Conservation (phyloP, 108 stramenopile genomes). For the Skeletonema menzelii region DNA sequence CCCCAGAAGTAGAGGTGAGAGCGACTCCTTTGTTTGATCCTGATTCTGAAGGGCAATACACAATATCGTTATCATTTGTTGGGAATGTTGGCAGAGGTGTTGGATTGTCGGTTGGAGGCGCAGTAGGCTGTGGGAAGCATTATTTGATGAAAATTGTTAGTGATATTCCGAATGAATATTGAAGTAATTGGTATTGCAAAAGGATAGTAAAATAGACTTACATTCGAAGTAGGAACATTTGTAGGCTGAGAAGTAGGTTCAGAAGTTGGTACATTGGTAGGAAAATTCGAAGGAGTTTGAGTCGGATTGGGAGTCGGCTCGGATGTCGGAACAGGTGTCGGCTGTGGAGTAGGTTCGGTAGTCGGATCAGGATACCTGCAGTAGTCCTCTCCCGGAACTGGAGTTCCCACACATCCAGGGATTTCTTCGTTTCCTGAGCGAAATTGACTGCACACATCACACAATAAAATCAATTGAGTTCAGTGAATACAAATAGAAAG, state of each 20-base stretch:
- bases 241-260: not conserved
- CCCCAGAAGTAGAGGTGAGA: slow-evolving; percentile 1
- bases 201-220: not conserved
- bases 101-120: not conserved
- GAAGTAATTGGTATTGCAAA: not conserved
- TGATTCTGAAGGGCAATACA: slow-evolving; percentile 8
- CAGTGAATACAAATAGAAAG: no score
- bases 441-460: not conserved
- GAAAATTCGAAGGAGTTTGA: not conserved
- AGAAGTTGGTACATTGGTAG: not conserved
- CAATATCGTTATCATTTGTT: not conserved
- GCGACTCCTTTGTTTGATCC: not conserved
- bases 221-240: not conserved
- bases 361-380: not conserved
- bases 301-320: not conserved
- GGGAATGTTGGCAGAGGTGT: slow-evolving; percentile 4
- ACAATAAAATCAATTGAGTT: no score
- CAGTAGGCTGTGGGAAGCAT: not conserved
- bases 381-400: not conserved
- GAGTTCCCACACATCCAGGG: slow-evolving; percentile 18
- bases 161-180: no score
- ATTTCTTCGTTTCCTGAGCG: slow-evolving; percentile 24
- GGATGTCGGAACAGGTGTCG: not conserved
- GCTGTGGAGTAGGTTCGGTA: not conserved
- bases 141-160: not conserved